Percentiles rank a stretch among this genome's conserved stretches.
Evolutionary conservation across 768 basidiomycete species (phyloP).

Genomic region (Dioszegia hungarica): DNA sequence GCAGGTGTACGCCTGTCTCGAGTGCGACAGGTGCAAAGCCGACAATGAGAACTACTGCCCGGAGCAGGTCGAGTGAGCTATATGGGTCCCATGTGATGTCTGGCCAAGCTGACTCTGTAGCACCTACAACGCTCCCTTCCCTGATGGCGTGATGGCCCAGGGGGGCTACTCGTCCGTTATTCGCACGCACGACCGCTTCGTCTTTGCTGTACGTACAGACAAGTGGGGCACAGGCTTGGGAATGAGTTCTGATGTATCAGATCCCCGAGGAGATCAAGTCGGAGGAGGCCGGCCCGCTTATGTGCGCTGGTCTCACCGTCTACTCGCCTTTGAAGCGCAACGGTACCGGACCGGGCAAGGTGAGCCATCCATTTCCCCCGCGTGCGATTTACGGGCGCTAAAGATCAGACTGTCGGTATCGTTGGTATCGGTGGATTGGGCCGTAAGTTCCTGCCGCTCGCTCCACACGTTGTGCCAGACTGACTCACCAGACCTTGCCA

Average conservation of each 20-base stretch:
- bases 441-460: slow-evolving; percentile 15
- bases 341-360: slow-evolving; percentile 60
- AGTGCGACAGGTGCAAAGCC: slow-evolving; percentile 49
- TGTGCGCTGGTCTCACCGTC: slow-evolving; percentile 50
- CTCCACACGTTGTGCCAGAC: not conserved
- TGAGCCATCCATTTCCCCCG: too few relatives aligned
- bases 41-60: slow-evolving; percentile 56
- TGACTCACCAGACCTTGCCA: slow-evolving; percentile 28
- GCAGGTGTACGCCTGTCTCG: slow-evolving; percentile 57
- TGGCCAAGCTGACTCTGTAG: slow-evolving; percentile 4
- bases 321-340: slow-evolving; percentile 52
- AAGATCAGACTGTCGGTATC: slow-evolving; percentile 61
- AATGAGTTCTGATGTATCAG: too few relatives aligned
- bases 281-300: slow-evolving; percentile 46
- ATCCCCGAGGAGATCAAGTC: slow-evolving; percentile 48
- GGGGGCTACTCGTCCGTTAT: slow-evolving; percentile 50
- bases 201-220: too few relatives aligned
- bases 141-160: slow-evolving; percentile 38
- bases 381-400: too few relatives aligned
- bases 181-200: slow-evolving; percentile 45
- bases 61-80: slow-evolving; percentile 45
- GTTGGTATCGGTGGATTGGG: slow-evolving; percentile 66
- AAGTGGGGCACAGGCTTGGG: too few relatives aligned
- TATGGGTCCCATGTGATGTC: not conserved
- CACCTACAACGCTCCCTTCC: slow-evolving; percentile 42